Base-by-base conservation (phyloP, 345 rosid genomes). In the Stellera chamaejasme region DNA sequence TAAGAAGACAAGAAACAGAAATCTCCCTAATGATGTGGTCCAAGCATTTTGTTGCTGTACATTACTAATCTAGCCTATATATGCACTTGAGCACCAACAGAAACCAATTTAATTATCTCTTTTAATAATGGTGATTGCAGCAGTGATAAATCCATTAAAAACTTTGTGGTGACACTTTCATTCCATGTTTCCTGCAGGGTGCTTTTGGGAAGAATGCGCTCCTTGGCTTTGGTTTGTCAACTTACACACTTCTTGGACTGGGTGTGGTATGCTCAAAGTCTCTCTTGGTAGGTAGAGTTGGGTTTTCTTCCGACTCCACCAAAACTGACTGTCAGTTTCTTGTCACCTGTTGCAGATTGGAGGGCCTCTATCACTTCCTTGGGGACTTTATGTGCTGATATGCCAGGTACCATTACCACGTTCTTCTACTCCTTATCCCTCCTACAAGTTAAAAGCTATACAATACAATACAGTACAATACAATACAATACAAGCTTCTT, bases 301-400 rank as follows among this genome's bases (percentile, higher is more conserved):
- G 23, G 23, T 19, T 19, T 19, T 1, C 23, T 19, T 19, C 23
- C 23, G 23, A 19, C 1, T 19, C 39, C 7, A 32, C 2, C 39
- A 32, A 32, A 32, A 32, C 23, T 1, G 23, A 32, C 39, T 2
- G 39, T 32, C 5, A 32, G 9, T 39, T 54, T 10, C 19, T 43
- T 16, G 48, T 54, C 28, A 44, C 43, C 53, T 52, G n/a, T 55
- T 68, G 56, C 82, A 92, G 96, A 76, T 92, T 27, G 95, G 98
- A 1, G 98, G 98, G 27, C 95, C 95, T 43, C 61, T 88, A 54
- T 88, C 98, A 6, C 92, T 92, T 72, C 96, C 95, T 27, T 92
- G 93, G 98, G 98, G 95, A 45, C 79, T 88, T 2, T 92, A 92
- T 47, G 90, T 92, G 58, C 68, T 88, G 72, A 88, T 88, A 65